Base-by-base conservation (phyloP, 495 filamentous ascomycete genomes). In the Entonaema liquescens region DNA sequence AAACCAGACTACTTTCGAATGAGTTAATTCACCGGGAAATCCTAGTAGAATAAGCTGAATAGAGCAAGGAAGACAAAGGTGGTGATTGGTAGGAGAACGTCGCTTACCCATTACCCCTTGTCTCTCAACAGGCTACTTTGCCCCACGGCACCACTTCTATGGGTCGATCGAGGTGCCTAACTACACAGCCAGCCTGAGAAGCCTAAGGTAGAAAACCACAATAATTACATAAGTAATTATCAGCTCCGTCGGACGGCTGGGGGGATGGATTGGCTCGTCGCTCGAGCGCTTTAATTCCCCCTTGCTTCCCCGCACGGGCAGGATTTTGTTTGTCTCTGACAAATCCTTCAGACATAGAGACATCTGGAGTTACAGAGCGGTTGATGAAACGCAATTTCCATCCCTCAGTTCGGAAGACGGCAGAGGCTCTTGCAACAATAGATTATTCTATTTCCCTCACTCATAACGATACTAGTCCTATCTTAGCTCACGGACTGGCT, bases 71-170 rank as follows among this genome's bases (percentile, higher is more conserved):
- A 38, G 25, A 38, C 17, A 36, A 59, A 9, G 28, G 21, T 42
- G n/a, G 28, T 67, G 69, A 72, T 72, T 72, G 69, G 69, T 26
- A 72, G 19, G n/a, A 26, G 29, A n/a, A 7, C 33, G 21, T 40
- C 54, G 50, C 59, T 62, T 72, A 25, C 21, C 12, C 31, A 58
- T 35, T 42, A 15, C 15, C 59, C 68, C 59, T 42, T 62, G 53
- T 54, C 26, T 54, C 26, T 3, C 36, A 55, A 53, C 33, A 26
- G 31, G 36, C 38, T 19, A 35, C 17, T 56, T 33, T 58, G 56
- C 70, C 65, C 70, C 70, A 58, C 65, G 56, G 40, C 23, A 52
- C 70, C 59, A 67, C 47, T 62, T 58, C 58, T 67, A 71, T 72
- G 69, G 64, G 64, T 53, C 13, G 49, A 53, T 29, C 23, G 26